phyloP scores from a whole-genome alignment of 805 yeast species.

The Tetrapisispora namnaoensis region DNA sequence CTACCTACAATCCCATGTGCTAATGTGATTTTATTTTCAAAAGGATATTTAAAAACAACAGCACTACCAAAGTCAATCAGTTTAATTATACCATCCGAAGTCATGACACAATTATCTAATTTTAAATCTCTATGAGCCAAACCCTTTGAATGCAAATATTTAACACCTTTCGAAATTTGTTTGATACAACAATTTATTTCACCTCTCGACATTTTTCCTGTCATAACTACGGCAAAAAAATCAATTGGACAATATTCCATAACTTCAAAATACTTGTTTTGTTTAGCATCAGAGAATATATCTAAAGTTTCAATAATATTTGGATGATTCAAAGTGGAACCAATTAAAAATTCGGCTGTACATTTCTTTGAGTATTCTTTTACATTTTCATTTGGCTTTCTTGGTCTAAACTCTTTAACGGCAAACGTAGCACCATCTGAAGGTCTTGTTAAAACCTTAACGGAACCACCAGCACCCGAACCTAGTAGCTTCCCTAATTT shows the following conservation, averaged over 20 bases:
- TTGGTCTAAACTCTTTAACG: conserved; percentile 70
- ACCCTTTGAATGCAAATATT: conserved; percentile 66
- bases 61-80: conserved; percentile 80
- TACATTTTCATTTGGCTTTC: conserved; percentile 57
- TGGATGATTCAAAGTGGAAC: conserved; percentile 73
- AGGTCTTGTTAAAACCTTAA: conserved; percentile 58
- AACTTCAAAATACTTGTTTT: conserved; percentile 64
- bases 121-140: conserved; percentile 77
- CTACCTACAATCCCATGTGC: conserved; percentile 77
- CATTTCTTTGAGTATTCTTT: conserved; percentile 79
- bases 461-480: conserved; percentile 84
- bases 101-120: conserved; percentile 74
- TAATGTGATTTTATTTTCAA: conserved; percentile 45
- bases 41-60: conserved; percentile 71
- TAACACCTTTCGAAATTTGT: conserved; percentile 64
- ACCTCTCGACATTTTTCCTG: conserved; percentile 69
- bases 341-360: conserved; percentile 83
- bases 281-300: conserved; percentile 46
- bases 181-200: conserved; percentile 76
- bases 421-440: conserved; percentile 68
- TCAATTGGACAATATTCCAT: conserved; percentile 84
- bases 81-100: conserved; percentile 62
- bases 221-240: conserved; percentile 81
- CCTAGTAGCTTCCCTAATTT: conserved; percentile 67
- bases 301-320: conserved; percentile 72